Conservation (phyloP, 1,284 basidiomycete species). For the Ustilago hordei region DNA sequence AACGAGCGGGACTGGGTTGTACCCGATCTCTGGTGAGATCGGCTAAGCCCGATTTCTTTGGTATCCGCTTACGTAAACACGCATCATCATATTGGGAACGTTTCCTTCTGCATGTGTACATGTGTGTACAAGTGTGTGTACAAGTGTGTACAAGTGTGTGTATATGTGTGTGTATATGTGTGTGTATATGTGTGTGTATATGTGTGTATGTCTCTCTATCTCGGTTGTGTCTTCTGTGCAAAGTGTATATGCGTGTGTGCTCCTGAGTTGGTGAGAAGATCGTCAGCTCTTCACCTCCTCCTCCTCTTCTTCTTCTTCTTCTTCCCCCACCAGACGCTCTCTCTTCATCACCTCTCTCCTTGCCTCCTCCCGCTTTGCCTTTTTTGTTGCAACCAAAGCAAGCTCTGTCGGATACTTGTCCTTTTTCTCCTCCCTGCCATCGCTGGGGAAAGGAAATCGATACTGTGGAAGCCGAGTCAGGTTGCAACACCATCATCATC, state of each 20-base stretch:
- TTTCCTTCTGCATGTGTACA: no score
- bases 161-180: no score
- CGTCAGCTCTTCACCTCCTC: background rate
- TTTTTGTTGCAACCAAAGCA: conserved; percentile 15
- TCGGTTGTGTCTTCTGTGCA: no score
- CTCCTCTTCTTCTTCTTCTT: conserved; percentile 4
- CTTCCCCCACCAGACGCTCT: conserved; percentile 7
- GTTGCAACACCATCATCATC: conserved; percentile 18
- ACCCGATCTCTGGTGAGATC: no score
- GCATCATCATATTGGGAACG: no score
- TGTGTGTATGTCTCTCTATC: no score
- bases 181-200: no score
- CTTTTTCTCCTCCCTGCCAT: background rate
- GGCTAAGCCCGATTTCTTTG: no score
- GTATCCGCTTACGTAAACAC: no score
- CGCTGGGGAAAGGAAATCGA: conserved; percentile 14
- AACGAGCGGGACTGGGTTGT: no score
- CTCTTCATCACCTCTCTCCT: background rate
- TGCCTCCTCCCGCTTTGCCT: conserved; percentile 4
- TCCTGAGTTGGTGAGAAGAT: conserved; percentile 9
- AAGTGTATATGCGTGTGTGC: background rate
- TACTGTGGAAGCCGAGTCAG: conserved; percentile 29
- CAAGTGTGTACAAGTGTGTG: no score
- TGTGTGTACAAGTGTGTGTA: no score
- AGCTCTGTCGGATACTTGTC: conserved; percentile 37